Percentiles rank a stretch among this genome's conserved stretches.
These are phyloP conservation scores for Phyllosticta citribraziliensis DNA, from an alignment of 2,329 filamentous ascomycete species.

Conservation along the genomic window DNA sequence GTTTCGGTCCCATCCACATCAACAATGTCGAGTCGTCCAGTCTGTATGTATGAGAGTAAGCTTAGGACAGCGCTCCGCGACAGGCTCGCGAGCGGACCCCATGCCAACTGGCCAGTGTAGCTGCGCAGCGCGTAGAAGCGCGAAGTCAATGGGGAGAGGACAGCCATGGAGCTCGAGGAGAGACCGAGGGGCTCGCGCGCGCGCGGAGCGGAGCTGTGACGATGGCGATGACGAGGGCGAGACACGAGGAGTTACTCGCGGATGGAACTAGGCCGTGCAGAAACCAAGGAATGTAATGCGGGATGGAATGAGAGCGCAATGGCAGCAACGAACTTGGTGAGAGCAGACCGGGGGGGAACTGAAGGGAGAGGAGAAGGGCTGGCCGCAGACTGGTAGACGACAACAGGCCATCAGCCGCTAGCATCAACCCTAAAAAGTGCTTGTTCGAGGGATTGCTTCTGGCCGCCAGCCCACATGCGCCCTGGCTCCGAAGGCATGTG, in stretches of 20 bases:
- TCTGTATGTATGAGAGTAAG: slow-evolving; percentile 35
- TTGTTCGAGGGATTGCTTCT: not conserved
- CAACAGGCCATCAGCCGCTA: not conserved
- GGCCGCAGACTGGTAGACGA: not conserved
- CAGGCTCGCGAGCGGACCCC: slow-evolving; percentile 37
- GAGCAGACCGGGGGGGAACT: not conserved
- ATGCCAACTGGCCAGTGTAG: slow-evolving; percentile 36
- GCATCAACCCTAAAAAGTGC: not conserved
- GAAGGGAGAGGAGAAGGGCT: not conserved
- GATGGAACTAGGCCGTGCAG: not conserved
- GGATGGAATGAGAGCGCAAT: not conserved
- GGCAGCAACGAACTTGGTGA: not conserved
- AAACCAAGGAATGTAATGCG: not conserved
- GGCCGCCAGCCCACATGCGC: not conserved
- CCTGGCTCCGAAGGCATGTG: not conserved
- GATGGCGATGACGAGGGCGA: not conserved
- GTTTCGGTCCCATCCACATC: slow-evolving; percentile 34
- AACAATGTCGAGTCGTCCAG: slow-evolving; percentile 36
- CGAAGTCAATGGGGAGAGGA: slow-evolving; percentile 27
- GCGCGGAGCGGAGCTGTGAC: not conserved
- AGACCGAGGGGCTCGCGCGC: not conserved
- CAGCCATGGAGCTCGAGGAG: slow-evolving; percentile 18
- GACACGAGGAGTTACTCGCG: not conserved
- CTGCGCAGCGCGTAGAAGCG: slow-evolving; percentile 31
- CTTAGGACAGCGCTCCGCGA: slow-evolving; percentile 37